Percentiles rank a stretch among this genome's conserved stretches.
These are phyloP conservation scores for Neofusicoccum sp. DNA, from an alignment of 2,329 filamentous ascomycete genomes.

Conservation along the genomic window DNA sequence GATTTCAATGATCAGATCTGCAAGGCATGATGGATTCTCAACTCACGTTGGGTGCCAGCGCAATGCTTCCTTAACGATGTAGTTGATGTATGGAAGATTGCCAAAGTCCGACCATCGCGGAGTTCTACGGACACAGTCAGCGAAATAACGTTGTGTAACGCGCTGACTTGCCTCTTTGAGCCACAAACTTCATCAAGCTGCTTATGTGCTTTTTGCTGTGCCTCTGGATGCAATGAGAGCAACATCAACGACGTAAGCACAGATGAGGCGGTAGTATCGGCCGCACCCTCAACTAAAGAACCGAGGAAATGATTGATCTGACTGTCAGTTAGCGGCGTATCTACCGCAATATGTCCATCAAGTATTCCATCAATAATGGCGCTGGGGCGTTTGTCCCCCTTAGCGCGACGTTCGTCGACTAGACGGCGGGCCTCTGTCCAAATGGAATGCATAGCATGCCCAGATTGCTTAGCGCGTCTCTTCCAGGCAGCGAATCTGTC, in stretches of 20 bases:
- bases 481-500: constrained; percentile 26
- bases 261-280: constrained; percentile 39
- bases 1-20: background rate
- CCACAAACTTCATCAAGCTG: constrained; percentile 29
- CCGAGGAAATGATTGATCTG: constrained; percentile 43
- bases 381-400: constrained; percentile 20
- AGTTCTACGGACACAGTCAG: constrained; percentile 23
- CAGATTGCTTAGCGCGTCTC: constrained; percentile 25
- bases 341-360: constrained; percentile 18
- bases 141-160: constrained; percentile 30
- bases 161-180: background rate
- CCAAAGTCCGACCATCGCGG: constrained; percentile 33
- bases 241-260: constrained; percentile 39
- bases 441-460: constrained; percentile 18
- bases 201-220: constrained; percentile 31
- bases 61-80: constrained; percentile 37
- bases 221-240: constrained; percentile 32
- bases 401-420: constrained; percentile 21
- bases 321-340: constrained; percentile 16
- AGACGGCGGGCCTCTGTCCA: constrained; percentile 22
- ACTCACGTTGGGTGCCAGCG: constrained; percentile 40
- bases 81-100: constrained; percentile 35
- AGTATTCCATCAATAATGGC: constrained; percentile 21
- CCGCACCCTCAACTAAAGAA: constrained; percentile 39
- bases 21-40: background rate